Base-by-base conservation (phyloP, 2,329 filamentous ascomycete genomes). In the Thelonectria rubi region DNA sequence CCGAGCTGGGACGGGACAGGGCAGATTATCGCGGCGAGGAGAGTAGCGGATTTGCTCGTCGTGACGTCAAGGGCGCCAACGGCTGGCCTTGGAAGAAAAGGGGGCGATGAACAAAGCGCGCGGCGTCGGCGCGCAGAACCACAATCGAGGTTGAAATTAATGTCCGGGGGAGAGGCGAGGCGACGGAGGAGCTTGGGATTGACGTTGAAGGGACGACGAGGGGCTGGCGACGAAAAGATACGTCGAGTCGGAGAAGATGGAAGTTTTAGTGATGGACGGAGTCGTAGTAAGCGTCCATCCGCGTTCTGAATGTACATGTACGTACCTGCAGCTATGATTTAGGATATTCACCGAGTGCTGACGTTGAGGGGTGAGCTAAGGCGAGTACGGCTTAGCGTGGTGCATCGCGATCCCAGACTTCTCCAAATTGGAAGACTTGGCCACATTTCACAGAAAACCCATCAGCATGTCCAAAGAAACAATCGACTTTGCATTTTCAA, bases 21-120 rank as follows among this genome's bases (percentile, higher is more conserved):
- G 49, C 58, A 61, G 50, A 58, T 54, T 32, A 39, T 58, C 45
- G 54, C 49, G 47, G 45, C 55, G 54, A 52, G 51, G 55, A 57
- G 15, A 40, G 37, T 30, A 48, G 55, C 37, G 20, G 52, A 46
- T 17, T 58, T 30, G 43, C 39, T 15, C 55, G 52, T 58, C 52
- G 64, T 72, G 70, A 72, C 70, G 70, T 72, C 70, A 72, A 65
- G 53, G 55, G 60, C 50, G 47, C 51, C 32, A 53, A 47, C 45
- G 18, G 30, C 39, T 37, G 47, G 24, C 14, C 4, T 34, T 53
- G 10, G 51, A 45, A 18, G 47, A 59, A 51, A 52, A 55, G 50
- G 58, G 49, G 54, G 46, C 17, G 21, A 46, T 40, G 48, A 32
- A 18, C 53, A 6, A 32, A 54, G 42, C 30, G 26, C 48, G 47